These are phyloP conservation scores for Lachancea meyersii DNA, from an alignment of 805 yeast species.

Conservation along the genomic window DNA sequence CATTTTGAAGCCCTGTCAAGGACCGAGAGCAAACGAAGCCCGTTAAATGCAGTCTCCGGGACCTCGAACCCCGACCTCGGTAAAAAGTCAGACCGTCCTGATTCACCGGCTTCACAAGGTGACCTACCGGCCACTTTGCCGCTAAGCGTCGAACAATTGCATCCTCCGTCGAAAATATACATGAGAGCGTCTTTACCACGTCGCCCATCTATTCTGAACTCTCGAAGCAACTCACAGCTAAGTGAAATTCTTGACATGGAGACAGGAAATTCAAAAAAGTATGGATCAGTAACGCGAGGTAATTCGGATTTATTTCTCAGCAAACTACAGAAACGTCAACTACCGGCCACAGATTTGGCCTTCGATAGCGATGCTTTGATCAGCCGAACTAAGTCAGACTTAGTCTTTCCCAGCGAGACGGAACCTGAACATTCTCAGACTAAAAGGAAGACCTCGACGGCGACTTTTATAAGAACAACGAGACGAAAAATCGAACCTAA, in stretches of 20 bases:
- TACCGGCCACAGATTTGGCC: slow-evolving; percentile 20
- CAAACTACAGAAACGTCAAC: slow-evolving; percentile 27
- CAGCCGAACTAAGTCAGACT: background rate
- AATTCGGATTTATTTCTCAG: slow-evolving; percentile 27
- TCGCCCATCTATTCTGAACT: slow-evolving; percentile 8
- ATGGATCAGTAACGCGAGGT: slow-evolving; percentile 22
- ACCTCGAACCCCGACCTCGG: background rate
- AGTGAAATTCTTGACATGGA: slow-evolving; percentile 23
- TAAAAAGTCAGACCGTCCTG: background rate
- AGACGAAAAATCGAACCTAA: slow-evolving; percentile 16
- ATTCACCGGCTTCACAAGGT: background rate
- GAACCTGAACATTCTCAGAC: background rate
- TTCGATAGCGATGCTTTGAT: background rate
- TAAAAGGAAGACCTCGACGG: background rate
- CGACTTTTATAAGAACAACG: slow-evolving; percentile 30
- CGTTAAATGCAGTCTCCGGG: slow-evolving; percentile 4
- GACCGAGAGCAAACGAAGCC: background rate
- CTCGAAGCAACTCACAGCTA: slow-evolving; percentile 23
- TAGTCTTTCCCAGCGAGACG: background rate
- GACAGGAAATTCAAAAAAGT: slow-evolving; percentile 11
- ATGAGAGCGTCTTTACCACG: background rate
- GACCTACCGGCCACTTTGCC: no score
- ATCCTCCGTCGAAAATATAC: slow-evolving; percentile 8
- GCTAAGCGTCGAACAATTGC: background rate
- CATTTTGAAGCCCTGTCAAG: slow-evolving; percentile 28